Base-by-base conservation (phyloP, 352 stramenopile genomes). In the Pythium rhizo-oryzae region DNA sequence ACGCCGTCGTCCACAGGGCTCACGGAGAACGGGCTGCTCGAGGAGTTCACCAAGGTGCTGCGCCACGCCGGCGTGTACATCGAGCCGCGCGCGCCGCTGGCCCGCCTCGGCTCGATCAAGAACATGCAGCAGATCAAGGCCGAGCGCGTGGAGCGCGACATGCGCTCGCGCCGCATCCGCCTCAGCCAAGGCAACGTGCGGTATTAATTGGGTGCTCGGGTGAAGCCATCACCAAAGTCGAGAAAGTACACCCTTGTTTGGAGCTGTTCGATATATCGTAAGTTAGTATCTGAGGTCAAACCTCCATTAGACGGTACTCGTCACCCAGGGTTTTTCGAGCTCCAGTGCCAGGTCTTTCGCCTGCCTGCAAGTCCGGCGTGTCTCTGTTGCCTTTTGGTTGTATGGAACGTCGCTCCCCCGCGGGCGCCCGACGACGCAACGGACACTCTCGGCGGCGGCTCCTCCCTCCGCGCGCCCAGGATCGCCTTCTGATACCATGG, bases 11-110 rank as follows among this genome's bases (percentile, higher is more conserved):
- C 71, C 2, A 69, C 73, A 13, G 77, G 72, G 1, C 55, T 79
- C n/a, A 72, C 67, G 18, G 84, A 92, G 52, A 92, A 91, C 59
- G 82, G 76, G 37, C 74, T 91, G 41, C 73, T 92, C 0, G 82
- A 92, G 62, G 59, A 84, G 58, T 90, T 92, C 63, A 86, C 84
- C 0, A 53, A 65, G n/a, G 60, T 91, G 28, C 59, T 92, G 56
- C 80, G 82, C 11, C 35, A 37, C 8, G 79, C 86, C 67, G 84
- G 82, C 49, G 82, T 92, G 54, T 92, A 92, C 39, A 70, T 78
- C 21, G 84, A 92, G 67, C 69, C 72, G 1, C 68, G 78, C 47
- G 73, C 77, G 7, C 82, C 83, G 8, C 72, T 92, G 4, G 80
- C 76, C n/a, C 75, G 81, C 0, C 71, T 91, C 6, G 83, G 83